phyloP scores from a whole-genome alignment of 2,329 filamentous ascomycete genomes.

The Xylaria multiplex region DNA sequence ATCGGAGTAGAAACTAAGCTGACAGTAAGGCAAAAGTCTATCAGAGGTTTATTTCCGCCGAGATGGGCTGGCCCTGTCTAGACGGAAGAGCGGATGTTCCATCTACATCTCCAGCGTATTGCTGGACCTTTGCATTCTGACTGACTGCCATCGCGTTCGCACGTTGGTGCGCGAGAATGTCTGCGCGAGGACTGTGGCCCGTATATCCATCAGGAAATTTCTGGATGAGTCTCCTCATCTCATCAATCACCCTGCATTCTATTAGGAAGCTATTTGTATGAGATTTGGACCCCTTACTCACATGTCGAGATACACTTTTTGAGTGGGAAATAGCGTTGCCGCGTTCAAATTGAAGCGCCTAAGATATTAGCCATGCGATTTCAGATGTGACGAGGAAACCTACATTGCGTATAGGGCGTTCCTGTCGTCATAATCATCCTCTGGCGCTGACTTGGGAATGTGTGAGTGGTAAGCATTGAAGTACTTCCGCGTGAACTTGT shows the following conservation, averaged over 20 bases:
- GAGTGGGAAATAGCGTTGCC: conserved; percentile 17
- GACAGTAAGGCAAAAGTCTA: conserved; percentile 19
- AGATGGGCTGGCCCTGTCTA: conserved; percentile 19
- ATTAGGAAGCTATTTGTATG: conserved; percentile 18
- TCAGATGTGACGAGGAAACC: conserved; percentile 2
- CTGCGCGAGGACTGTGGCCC: conserved; percentile 25
- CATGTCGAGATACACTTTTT: conserved; percentile 22
- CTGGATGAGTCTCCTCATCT: conserved; percentile 23
- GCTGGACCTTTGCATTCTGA: conserved; percentile 18
- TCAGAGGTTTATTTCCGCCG: conserved; percentile 10
- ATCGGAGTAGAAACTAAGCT: conserved; percentile 17
- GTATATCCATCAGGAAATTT: conserved; percentile 27
- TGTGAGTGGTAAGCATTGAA: conserved; percentile 45
- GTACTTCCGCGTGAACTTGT: conserved; percentile 45
- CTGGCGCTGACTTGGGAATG: conserved; percentile 45
- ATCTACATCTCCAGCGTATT: conserved; percentile 21
- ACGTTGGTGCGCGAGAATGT: conserved; percentile 18
- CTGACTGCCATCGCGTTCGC: conserved; percentile 22
- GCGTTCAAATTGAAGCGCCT: conserved; percentile 26
- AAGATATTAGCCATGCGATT: conserved; percentile 14
- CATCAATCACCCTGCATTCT: conserved; percentile 23
- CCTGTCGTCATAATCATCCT: conserved; percentile 51
- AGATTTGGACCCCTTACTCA: conserved; percentile 14
- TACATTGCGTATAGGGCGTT: conserved; percentile 48
- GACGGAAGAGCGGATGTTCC: conserved; percentile 19